A percentile compares a stretch with the other conserved stretches of the same genome.
These are phyloP conservation scores for Polychytrium aggregatum DNA, from an alignment of 192 early-diverging fungal genomes.

Conservation along the genomic window DNA sequence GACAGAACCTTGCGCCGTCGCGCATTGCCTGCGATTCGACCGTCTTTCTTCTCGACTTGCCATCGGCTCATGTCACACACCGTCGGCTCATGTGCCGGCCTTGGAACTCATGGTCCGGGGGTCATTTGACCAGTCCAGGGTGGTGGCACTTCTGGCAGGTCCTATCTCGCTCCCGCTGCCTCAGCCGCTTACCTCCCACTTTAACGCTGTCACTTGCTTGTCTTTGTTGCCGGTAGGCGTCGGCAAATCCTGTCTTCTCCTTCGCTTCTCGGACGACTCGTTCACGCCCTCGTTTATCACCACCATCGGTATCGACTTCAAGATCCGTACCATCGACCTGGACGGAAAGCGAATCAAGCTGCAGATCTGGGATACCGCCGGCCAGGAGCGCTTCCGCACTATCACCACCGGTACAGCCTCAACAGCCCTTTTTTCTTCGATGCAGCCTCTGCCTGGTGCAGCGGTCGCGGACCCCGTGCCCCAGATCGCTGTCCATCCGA, in stretches of 20 bases:
- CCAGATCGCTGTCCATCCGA: not conserved
- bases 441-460: not conserved
- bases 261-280: slow-evolving; percentile 97
- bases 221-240: slow-evolving; percentile 52
- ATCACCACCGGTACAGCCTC: slow-evolving; percentile 76
- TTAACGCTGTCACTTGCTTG: too few species aligned
- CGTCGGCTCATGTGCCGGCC: too few species aligned
- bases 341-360: slow-evolving; percentile 99
- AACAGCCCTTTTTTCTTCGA: not conserved
- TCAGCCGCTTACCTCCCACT: too few species aligned
- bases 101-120: too few species aligned
- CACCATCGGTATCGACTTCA: slow-evolving; percentile 99
- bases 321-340: slow-evolving; percentile 96
- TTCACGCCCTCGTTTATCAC: slow-evolving; percentile 99
- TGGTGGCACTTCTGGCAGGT: too few species aligned
- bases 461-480: not conserved
- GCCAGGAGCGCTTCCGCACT: slow-evolving; percentile 97
- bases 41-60: too few species aligned
- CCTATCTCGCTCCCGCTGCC: too few species aligned
- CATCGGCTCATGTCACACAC: too few species aligned
- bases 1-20: too few species aligned
- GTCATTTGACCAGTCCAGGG: too few species aligned
- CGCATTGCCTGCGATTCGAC: too few species aligned
- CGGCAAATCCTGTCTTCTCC: slow-evolving; percentile 91
- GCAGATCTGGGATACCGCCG: slow-evolving; percentile 99